phyloP scores from a whole-genome alignment of 2,329 filamentous ascomycete genomes.

The Metarhizium humberi region DNA sequence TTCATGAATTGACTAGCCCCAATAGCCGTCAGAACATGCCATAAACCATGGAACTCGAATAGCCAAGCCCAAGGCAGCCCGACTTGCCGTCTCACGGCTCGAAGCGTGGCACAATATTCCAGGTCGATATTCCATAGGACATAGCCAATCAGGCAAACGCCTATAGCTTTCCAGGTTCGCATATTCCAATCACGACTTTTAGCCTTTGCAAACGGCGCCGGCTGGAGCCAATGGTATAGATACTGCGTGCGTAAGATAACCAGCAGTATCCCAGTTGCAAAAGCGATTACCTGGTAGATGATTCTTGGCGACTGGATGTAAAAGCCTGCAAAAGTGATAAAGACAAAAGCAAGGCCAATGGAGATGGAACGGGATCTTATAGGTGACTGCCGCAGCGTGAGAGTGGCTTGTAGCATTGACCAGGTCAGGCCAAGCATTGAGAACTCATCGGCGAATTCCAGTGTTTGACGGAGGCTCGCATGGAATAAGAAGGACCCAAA shows the following conservation, averaged over 20 bases:
- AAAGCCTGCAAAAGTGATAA: conserved; percentile 12
- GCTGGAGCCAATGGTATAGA: neutral
- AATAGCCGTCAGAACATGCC: conserved; percentile 52
- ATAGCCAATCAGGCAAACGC: neutral
- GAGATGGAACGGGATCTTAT: conserved; percentile 19
- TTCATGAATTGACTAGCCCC: conserved; percentile 36
- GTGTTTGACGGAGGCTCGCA: conserved; percentile 31
- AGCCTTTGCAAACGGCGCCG: neutral
- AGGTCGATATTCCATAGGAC: conserved; percentile 11
- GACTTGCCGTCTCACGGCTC: conserved; percentile 30
- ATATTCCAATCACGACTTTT: neutral
- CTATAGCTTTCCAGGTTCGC: neutral
- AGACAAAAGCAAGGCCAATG: conserved; percentile 23
- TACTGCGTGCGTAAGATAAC: neutral
- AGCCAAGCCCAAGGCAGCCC: conserved; percentile 47
- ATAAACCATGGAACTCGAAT: conserved; percentile 54
- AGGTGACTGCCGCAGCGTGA: conserved; percentile 32
- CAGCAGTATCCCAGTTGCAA: conserved; percentile 45
- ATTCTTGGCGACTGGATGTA: conserved; percentile 34
- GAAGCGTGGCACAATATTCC: conserved; percentile 35
- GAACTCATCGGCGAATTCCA: conserved; percentile 45
- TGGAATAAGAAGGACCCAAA: conserved; percentile 34
- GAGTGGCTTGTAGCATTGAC: conserved; percentile 40
- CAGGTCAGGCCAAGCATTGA: conserved; percentile 47
- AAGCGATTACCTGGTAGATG: conserved; percentile 33